Evolutionary conservation across 2,329 filamentous ascomycete genomes (phyloP).

Genomic region (Penicillium sp.): DNA sequence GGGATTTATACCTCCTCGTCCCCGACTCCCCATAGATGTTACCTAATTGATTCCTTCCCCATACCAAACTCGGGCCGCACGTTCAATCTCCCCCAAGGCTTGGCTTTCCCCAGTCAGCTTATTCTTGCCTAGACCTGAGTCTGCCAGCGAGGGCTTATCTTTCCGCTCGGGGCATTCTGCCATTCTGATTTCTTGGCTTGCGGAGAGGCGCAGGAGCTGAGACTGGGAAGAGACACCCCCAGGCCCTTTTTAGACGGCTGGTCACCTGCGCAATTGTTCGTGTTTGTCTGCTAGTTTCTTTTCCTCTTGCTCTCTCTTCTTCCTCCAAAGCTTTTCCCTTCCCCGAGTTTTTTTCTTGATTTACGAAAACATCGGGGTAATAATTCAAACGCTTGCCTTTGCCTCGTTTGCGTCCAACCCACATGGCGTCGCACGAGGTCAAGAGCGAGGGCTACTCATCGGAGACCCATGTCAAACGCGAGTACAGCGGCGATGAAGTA

Average conservation of each 20-base stretch:
- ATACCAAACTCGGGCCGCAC: slow-evolving; percentile 5
- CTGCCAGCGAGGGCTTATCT: slow-evolving; percentile 2
- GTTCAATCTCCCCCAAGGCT: slow-evolving; percentile 7
- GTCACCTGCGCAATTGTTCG: background rate
- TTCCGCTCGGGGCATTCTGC: slow-evolving; percentile 1
- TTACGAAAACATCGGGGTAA: background rate
- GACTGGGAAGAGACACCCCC: background rate
- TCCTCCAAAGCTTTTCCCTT: background rate
- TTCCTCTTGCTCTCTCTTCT: background rate
- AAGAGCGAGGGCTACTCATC: slow-evolving; percentile 33
- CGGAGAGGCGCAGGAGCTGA: slow-evolving; percentile 4
- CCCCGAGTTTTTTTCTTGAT: background rate
- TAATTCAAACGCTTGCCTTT: background rate
- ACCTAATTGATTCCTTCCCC: slow-evolving; percentile 14
- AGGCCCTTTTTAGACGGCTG: slow-evolving; percentile 1
- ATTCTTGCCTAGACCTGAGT: background rate
- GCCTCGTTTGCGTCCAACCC: background rate
- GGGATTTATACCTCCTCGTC: background rate
- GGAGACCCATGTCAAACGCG: slow-evolving; percentile 27
- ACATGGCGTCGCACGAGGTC: slow-evolving; percentile 12
- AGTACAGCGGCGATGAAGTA: slow-evolving; percentile 27
- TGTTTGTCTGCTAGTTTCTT: background rate
- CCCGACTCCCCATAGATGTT: background rate
- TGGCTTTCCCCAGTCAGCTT: slow-evolving; percentile 19
- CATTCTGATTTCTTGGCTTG: slow-evolving; percentile 8